Base-by-base conservation (phyloP, 768 basidiomycete genomes). In the Lyophyllum semitale region DNA sequence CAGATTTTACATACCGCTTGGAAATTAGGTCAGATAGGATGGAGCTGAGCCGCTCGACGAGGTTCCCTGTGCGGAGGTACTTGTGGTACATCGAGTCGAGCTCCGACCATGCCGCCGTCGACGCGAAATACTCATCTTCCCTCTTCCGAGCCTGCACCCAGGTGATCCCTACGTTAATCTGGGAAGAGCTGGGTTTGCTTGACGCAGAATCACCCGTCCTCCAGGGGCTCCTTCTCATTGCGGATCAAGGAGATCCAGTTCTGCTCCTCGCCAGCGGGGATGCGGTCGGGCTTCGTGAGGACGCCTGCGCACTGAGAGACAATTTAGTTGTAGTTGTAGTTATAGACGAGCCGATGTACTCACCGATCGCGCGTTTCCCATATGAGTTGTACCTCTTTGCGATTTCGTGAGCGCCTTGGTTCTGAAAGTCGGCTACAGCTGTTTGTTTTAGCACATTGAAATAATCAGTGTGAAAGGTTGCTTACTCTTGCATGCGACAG, bases 281-380 rank as follows among this genome's bases (percentile, higher is more conserved):
- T 88, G 8, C 85, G 81, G 59, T 89, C 89, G 0, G 87, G 87
- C 58, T 92, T 91, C 0, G 88, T 92, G 18, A 89, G 74, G 17
- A 89, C 86, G 44, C 88, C 88, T 88, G 54, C 4, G 12, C 15
- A 8, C 26, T n/a, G n/a, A n/a, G 30, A 8, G 25, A 30, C 18
- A 2, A 29, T 4, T 26, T 30, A 50, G 41, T 12, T n/a, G 1
- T 27, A 29, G 6, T 29, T 20, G 32, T 6, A 37, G 8, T n/a
- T n/a, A n/a, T n/a, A n/a, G n/a, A n/a, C n/a, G 11, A n/a, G n/a
- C 35, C 0, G 18, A 1, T 0, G 18, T 4, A 48, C 78, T 13
- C 57, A 88, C 90, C 89, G 15, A 91, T 85, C 0, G 89, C 92
- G 4, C 88, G 77, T 46, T 76, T 77, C 0, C 89, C 88, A 1